Base-by-base conservation (phyloP, 139 green algal genomes). In the Dunaliella primolecta region DNA sequence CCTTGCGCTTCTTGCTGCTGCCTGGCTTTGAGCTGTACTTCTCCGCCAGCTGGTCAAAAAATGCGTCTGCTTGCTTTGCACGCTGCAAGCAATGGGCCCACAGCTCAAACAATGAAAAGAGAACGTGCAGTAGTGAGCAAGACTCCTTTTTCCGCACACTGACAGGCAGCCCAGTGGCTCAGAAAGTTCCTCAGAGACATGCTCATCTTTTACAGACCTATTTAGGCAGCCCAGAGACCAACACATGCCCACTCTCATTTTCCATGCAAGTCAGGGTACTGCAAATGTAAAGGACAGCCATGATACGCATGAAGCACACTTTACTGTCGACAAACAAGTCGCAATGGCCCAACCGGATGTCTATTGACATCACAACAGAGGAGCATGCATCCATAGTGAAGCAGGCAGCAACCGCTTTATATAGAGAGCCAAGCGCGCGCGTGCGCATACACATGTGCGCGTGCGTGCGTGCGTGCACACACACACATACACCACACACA, bases 31-130 rank as follows among this genome's bases (percentile, higher is more conserved):
- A 15, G 23, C 84, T 83, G 38, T 91, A 93, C 86, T 90, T 92
- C 11, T 86, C 88, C 1, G 78, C 88, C 2, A 93, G 84, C 11
- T 82, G 55, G 24, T 84, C 86, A 35, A 93, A 82, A 34, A 93
- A 86, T 30, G 29, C 32, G 57, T 87, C 80, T 0, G 91, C 84
- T 1, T 76, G 57, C 0, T 76, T 81, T 29, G 71, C 84, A 1
- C 80, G 35, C 64, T 85, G 78, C 70, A 36, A 1, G 25, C 79
- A 33, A 38, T 84, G 36, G 74, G 36, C 56, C 35, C 87, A 85
- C 25, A 92, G 91, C 25, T 75, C 33, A 25, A 37, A 35, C n/a
- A 80, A 35, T 33, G 24, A n/a, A n/a, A n/a, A n/a, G n/a, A n/a
- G n/a, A n/a, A n/a, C n/a, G n/a, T n/a, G n/a, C n/a, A n/a, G n/a